Evolutionary conservation across 257 asterid genomes (phyloP).

Genomic region (Lithospermum erythrorhizon): DNA sequence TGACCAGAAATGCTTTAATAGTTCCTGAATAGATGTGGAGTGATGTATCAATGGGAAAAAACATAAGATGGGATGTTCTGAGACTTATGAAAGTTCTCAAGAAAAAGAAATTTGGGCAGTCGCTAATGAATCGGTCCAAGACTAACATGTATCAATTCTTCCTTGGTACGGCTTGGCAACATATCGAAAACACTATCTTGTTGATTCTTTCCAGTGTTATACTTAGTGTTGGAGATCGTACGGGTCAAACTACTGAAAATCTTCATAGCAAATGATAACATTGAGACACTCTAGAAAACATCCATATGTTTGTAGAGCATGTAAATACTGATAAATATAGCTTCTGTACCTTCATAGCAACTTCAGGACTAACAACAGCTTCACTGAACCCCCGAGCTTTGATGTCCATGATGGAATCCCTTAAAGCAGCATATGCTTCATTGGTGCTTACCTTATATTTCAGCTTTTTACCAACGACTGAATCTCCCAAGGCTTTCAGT

Average conservation of each 20-base stretch:
- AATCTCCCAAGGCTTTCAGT: slow-evolving; percentile 58
- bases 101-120: neutral
- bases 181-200: slow-evolving; percentile 66
- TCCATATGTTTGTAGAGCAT: neutral
- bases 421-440: slow-evolving; percentile 57
- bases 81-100: neutral
- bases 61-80: neutral
- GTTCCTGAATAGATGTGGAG: slow-evolving; percentile 84
- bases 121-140: slow-evolving; percentile 5
- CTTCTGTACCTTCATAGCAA: slow-evolving; percentile 61
- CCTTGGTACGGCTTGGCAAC: slow-evolving; percentile 61
- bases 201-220: slow-evolving; percentile 75
- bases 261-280: slow-evolving; percentile 25
- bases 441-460: slow-evolving; percentile 43
- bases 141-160: slow-evolving; percentile 72
- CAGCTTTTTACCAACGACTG: slow-evolving; percentile 41
- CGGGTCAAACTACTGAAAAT: slow-evolving; percentile 68
- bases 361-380: slow-evolving; percentile 55
- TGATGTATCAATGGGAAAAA: slow-evolving; percentile 37
- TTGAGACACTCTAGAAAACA: slow-evolving; percentile 18
- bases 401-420: slow-evolving; percentile 36
- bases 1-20: slow-evolving; percentile 92
- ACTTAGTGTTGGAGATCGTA: slow-evolving; percentile 75
- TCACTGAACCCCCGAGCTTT: slow-evolving; percentile 51
- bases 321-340: neutral